Base-by-base conservation (phyloP, 176 grass and related monocot species). In the Bonia amplexicaulis region DNA sequence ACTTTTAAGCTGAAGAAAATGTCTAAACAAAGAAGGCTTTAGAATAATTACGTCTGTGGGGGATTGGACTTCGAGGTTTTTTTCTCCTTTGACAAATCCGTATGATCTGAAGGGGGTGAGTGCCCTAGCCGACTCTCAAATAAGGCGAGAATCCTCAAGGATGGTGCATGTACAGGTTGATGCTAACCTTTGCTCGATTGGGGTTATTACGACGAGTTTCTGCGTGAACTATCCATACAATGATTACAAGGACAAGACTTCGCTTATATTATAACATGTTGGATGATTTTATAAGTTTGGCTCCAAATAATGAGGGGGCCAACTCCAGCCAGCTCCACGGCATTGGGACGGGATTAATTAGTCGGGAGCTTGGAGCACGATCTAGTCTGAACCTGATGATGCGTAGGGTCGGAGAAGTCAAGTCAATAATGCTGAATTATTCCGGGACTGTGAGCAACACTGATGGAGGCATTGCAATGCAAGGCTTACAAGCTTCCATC, bases 391-490 rank as follows among this genome's bases (percentile, higher is more conserved):
- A 60, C 58, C n/a, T 25, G 58, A 60, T 60, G 58, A 60, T 60
- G 58, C 58, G 58, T 26, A 25, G n/a, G 58, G n/a, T 26, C 58
- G n/a, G 37, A 44, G 58, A 52, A 66, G 58, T 44, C 77, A 54
- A 19, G 55, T 26, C 68, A 74, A 66, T 74, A 15, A 53, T 80
- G 29, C 31, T 72, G 39, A 19, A 79, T 79, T 68, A 86, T 71
- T 52, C 12, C 10, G 65, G 40, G 44, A 72, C 48, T 11, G 7
- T 6, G 42, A 47, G 20, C 69, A 72, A 52, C 70, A 17, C 25
- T 19, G 46, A 55, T 51, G 26, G 71, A 17, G 14, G 9, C 25
- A 49, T 33, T 29, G 46, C 23, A 27, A 27, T 49, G 74, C 74
- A 77, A 60, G 25, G 16, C 51, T 31, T 27, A 35, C 61, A 73